Evolutionary conservation across 768 basidiomycete genomes (phyloP).

Genomic region (Leccinum ochraceum): DNA sequence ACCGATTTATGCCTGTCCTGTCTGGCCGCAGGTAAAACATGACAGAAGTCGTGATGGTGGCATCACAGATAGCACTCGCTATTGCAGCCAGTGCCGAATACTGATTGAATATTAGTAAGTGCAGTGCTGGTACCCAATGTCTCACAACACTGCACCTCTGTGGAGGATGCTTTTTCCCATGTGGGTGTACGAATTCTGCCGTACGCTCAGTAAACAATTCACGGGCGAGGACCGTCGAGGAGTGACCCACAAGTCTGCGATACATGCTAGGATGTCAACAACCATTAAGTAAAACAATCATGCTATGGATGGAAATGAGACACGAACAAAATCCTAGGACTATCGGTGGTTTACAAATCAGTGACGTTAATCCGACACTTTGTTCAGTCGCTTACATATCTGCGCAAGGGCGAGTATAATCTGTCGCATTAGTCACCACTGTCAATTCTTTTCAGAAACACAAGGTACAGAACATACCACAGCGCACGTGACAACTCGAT

Average conservation of each 20-base stretch:
- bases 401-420: slow-evolving; percentile 12
- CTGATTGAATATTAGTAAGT: slow-evolving; percentile 3
- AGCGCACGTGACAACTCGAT: slow-evolving; percentile 11
- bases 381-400: slow-evolving; percentile 10
- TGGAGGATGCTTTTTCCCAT: not conserved
- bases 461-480: slow-evolving; percentile 14
- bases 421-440: not conserved
- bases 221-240: not conserved
- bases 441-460: not conserved
- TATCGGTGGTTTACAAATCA: not conserved
- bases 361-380: not conserved
- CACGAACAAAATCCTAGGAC: slow-evolving; percentile 20
- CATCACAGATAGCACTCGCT: slow-evolving; percentile 22
- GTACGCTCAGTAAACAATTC: not conserved
- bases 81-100: slow-evolving; percentile 9
- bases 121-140: not conserved
- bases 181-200: slow-evolving; percentile 14
- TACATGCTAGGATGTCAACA: slow-evolving; percentile 3
- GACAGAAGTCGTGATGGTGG: slow-evolving; percentile 19
- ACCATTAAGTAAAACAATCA: not conserved
- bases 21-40: slow-evolving; percentile 15
- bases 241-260: slow-evolving; percentile 9
- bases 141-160: slow-evolving; percentile 4
- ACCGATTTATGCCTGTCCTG: slow-evolving; percentile 16
- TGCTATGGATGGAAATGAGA: not conserved